Conservation (phyloP, 2,329 filamentous ascomycete genomes). For the Simplicillium aogashimaense region DNA sequence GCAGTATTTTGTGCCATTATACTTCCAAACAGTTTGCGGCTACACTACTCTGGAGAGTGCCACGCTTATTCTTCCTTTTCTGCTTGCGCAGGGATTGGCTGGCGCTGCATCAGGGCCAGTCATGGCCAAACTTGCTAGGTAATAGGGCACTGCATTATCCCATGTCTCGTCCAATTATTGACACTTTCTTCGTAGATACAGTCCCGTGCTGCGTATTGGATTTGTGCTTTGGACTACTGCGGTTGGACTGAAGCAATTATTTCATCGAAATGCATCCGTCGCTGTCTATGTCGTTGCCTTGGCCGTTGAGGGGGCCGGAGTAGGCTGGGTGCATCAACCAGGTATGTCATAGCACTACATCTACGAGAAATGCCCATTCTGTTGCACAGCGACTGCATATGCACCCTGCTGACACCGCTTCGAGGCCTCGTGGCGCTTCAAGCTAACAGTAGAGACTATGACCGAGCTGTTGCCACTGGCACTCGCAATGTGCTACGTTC, state of each 20-base stretch:
- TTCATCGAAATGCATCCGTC: not conserved
- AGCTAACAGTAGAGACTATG: not conserved
- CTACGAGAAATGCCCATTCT: not conserved
- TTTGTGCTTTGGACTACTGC: not conserved
- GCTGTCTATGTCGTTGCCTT: not conserved
- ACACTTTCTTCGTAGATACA: not conserved
- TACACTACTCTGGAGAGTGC: not conserved
- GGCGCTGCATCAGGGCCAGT: not conserved
- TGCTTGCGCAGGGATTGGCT: not conserved
- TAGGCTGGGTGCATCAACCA: conserved; percentile 1
- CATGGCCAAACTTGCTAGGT: conserved; percentile 1
- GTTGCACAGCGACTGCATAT: not conserved
- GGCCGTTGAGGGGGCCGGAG: not conserved
- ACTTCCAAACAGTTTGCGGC: conserved; percentile 5
- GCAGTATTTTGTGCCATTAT: conserved; percentile 6
- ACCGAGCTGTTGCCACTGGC: not conserved
- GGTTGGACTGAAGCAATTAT: not conserved
- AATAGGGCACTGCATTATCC: not conserved
- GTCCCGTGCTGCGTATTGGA: not conserved
- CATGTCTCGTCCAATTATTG: not conserved
- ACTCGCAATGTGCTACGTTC: not conserved
- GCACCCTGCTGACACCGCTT: not conserved
- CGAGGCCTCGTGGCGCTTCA: not conserved
- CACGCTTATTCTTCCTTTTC: not conserved
- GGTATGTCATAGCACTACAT: not conserved